A percentile compares a stretch with the other conserved stretches of the same genome.
phyloP scores from a whole-genome alignment of 352 stramenopile genomes.

The Globisporangium acanthophoron region DNA sequence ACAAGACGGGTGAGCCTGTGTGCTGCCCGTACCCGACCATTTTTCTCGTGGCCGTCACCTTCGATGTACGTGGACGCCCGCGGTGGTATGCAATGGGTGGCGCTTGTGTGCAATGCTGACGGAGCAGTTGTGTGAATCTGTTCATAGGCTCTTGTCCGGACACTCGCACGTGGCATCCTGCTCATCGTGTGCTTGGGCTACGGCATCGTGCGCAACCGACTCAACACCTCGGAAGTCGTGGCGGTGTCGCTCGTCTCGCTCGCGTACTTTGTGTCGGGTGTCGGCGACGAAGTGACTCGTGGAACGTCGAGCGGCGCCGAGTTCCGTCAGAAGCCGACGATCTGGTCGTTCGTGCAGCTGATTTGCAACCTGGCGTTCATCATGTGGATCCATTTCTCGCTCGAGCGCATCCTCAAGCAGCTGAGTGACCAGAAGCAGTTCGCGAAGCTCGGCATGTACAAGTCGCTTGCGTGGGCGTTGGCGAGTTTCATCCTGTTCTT shows the following conservation, averaged over 20 bases:
- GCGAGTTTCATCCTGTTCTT: constrained; percentile 88
- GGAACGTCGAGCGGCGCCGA: constrained; percentile 74
- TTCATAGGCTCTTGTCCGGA: constrained; percentile 71
- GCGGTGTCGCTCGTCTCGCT: constrained; percentile 63
- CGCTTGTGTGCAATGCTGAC: background rate
- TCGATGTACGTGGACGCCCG: constrained; percentile 50
- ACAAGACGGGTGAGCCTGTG: constrained; percentile 83
- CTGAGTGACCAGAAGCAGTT: constrained; percentile 85
- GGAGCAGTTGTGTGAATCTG: constrained; percentile 11
- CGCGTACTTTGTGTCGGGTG: constrained; percentile 68
- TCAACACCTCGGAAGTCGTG: constrained; percentile 44
- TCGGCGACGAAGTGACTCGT: constrained; percentile 72
- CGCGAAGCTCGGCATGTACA: constrained; percentile 89
- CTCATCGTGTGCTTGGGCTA: constrained; percentile 89
- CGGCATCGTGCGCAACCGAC: constrained; percentile 73
- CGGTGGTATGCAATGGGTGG: constrained; percentile 7
- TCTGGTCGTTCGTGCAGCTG: constrained; percentile 83
- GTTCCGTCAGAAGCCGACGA: constrained; percentile 72
- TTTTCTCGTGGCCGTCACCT: constrained; percentile 76
- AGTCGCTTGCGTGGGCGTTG: constrained; percentile 70
- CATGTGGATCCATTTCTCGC: constrained; percentile 88
- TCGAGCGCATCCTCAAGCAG: constrained; percentile 79
- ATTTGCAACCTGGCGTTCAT: constrained; percentile 87
- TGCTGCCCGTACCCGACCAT: constrained; percentile 86
- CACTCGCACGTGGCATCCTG: constrained; percentile 78